Conservation (phyloP, 2,329 filamentous ascomycete species). For the Akanthomyces muscarius region DNA sequence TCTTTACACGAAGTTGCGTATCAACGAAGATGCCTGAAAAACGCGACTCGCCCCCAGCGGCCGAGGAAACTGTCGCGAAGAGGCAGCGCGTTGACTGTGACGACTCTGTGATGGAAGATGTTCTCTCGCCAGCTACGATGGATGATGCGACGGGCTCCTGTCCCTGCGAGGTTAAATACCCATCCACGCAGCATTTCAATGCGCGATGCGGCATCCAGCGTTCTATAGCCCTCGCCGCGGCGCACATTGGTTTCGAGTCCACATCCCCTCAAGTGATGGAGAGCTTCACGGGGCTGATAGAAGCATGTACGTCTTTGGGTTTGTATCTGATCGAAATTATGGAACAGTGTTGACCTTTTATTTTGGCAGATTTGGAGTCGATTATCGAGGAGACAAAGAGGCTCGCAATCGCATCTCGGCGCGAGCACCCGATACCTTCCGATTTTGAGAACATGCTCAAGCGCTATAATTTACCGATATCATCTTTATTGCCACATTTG, state of each 20-base stretch:
- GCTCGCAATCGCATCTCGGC: constrained; percentile 45
- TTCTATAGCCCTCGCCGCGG: constrained; percentile 51
- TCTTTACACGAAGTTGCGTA: not conserved
- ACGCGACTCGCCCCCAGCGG: not conserved
- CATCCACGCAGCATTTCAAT: constrained; percentile 31
- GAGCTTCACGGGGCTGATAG: constrained; percentile 51
- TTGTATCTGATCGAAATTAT: no score
- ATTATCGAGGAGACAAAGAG: constrained; percentile 47
- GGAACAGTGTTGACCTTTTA: not conserved
- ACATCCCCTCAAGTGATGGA: constrained; percentile 55
- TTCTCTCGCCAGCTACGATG: not conserved
- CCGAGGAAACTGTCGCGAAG: constrained; percentile 1
- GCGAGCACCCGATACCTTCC: constrained; percentile 49
- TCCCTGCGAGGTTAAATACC: constrained; percentile 19
- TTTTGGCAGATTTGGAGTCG: constrained; percentile 44
- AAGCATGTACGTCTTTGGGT: constrained; percentile 47
- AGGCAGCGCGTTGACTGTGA: constrained; percentile 7
- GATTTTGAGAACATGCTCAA: constrained; percentile 55
- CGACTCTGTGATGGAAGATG: constrained; percentile 7
- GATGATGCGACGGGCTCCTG: constrained; percentile 18
- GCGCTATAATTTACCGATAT: constrained; percentile 48
- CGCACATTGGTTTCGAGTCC: constrained; percentile 55
- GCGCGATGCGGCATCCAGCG: constrained; percentile 44
- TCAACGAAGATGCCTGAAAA: constrained; percentile 2
- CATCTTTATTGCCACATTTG: constrained; percentile 53